A percentile compares a stretch with the other conserved stretches of the same genome.
Evolutionary conservation across 805 yeast species (phyloP).

Genomic region (Candida dendrica): DNA sequence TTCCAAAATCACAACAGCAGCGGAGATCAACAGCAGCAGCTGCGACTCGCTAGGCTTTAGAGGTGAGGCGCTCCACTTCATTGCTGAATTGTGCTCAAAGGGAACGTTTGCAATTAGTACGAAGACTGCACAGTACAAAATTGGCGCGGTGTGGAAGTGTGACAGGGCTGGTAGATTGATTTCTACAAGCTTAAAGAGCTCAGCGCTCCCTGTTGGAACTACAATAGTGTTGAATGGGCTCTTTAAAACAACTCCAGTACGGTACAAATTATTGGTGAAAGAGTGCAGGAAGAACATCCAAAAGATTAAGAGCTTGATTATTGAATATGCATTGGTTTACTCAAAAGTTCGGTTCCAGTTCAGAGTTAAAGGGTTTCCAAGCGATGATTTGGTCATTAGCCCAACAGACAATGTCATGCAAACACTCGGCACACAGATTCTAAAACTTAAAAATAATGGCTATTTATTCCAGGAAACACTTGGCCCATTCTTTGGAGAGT

Average conservation of each 20-base stretch:
- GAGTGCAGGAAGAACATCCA: constrained; percentile 5
- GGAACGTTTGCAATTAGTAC: constrained; percentile 21
- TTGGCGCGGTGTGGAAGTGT: constrained; percentile 45
- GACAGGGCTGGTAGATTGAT: constrained; percentile 20
- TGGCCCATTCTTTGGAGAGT: not conserved
- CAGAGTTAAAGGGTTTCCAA: constrained; percentile 3
- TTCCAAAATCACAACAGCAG: constrained; percentile 28
- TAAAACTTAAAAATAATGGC: not conserved
- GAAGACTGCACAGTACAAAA: constrained; percentile 26
- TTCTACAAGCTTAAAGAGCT: constrained; percentile 9
- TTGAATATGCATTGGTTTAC: constrained; percentile 24
- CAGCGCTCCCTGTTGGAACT: constrained; percentile 26
- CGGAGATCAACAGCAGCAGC: constrained; percentile 20
- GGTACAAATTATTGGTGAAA: constrained; percentile 21
- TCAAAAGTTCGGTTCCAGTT: constrained; percentile 24
- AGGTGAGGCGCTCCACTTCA: constrained; percentile 40
- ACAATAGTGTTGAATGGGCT: constrained; percentile 24
- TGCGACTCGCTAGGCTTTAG: constrained; percentile 36
- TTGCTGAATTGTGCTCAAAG: constrained; percentile 23
- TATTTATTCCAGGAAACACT: not conserved
- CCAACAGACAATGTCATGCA: not conserved
- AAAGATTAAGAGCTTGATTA: constrained; percentile 15
- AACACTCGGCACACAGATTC: not conserved
- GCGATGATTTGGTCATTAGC: constrained; percentile 3
- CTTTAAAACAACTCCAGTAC: constrained; percentile 25